Base-by-base conservation (phyloP, 2,329 filamentous ascomycete genomes). In the Didymella keratinophila region DNA sequence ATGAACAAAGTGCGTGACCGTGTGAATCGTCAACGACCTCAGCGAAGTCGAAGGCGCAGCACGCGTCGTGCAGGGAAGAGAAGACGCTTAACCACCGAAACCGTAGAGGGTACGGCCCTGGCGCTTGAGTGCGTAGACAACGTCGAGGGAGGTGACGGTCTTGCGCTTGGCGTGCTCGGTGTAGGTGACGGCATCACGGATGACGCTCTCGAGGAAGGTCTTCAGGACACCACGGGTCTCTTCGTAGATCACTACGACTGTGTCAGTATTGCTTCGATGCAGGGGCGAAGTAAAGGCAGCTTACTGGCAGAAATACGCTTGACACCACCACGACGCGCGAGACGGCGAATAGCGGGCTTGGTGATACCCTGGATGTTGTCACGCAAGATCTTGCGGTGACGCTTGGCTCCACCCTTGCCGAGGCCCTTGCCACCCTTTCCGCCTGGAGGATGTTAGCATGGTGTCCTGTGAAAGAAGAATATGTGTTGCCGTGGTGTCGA, bases 91-190 rank as follows among this genome's bases (percentile, higher is more conserved):
- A 86, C 90, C 91, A 86, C 91, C 91, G 86, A 93, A 93, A 84
- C 91, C 90, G 85, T 93, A 94, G 68, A 93, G 89, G 77, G 90
- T 80, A 67, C 89, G 84, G 75, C 86, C 86, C 79, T 88, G 86
- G 75, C 86, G 81, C 83, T 88, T 86, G 66, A 86, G 79, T 52
- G 83, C 84, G 71, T 87, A 86, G 77, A 88, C 86, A 37, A 87
- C 86, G 70, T 88, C 86, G 64, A 87, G 84, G 5, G 85, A 87
- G 49, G 85, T 91, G 78, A 91, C 89, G n/a, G 89, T 91, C 87
- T 91, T 91, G 80, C 89, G 87, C 87, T 91, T 91, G 81, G 89
- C 89, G 82, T 91, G 88, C 82, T 91, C 88, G 53, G 88, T 91
- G 83, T 91, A 91, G 75, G 88, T 91, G 80, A 91, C 88, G 64